A percentile compares a stretch with the other conserved stretches of the same genome.
phyloP scores from a whole-genome alignment of 2,329 filamentous ascomycete genomes.

The Scolecobasidium constrictum region DNA sequence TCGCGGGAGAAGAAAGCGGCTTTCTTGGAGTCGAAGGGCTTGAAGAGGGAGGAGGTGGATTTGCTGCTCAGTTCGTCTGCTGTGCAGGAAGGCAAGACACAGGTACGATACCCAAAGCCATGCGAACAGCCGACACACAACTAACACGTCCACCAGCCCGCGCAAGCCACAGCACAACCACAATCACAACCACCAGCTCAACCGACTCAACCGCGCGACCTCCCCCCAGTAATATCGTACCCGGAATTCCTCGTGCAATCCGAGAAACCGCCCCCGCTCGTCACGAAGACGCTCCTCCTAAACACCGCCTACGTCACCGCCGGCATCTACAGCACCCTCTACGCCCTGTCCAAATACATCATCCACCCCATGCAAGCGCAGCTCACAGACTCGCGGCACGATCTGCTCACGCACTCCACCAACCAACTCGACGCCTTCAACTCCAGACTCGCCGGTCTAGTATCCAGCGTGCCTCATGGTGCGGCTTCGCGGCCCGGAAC shows the following conservation, averaged over 20 bases:
- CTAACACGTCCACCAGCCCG: neutral
- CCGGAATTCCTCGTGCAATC: conserved; percentile 53
- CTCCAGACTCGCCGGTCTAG: conserved; percentile 44
- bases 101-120: too few relatives aligned
- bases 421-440: conserved; percentile 45
- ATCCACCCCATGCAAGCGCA: conserved; percentile 49
- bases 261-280: conserved; percentile 46
- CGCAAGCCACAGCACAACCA: neutral
- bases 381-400: conserved; percentile 45
- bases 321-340: conserved; percentile 47
- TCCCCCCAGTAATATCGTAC: conserved; percentile 55
- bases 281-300: conserved; percentile 45
- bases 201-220: conserved; percentile 19
- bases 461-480: conserved; percentile 55
- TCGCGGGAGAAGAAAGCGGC: conserved; percentile 60
- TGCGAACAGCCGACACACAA: neutral
- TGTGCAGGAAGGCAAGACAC: neutral
- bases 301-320: conserved; percentile 47
- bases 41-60: conserved; percentile 57
- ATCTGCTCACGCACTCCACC: conserved; percentile 41
- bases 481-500: conserved; percentile 20
- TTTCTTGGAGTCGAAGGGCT: conserved; percentile 69
- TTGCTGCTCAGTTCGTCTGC: conserved; percentile 42
- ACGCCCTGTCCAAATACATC: conserved; percentile 60
- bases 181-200: neutral